These are phyloP conservation scores for Apiospora marii DNA, from an alignment of 2,329 filamentous ascomycete species.

Conservation along the genomic window DNA sequence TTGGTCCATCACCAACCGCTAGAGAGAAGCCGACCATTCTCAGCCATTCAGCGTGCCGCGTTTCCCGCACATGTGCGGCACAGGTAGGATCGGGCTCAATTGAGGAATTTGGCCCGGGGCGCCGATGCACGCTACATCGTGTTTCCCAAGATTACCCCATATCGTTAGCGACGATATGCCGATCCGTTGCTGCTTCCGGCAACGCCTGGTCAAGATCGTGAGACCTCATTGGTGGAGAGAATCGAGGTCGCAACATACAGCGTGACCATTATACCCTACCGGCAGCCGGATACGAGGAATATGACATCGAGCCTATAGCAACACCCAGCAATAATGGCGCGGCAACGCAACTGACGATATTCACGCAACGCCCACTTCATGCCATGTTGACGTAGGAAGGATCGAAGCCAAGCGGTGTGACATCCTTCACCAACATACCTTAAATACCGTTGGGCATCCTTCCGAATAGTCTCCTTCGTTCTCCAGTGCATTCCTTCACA, in stretches of 20 bases:
- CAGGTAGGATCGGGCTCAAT: slow-evolving; percentile 12
- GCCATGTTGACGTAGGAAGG: slow-evolving; percentile 12
- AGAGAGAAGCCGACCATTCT: background rate
- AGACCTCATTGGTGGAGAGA: background rate
- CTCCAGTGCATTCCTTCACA: background rate
- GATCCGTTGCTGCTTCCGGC: slow-evolving; percentile 1
- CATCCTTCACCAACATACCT: slow-evolving; percentile 13
- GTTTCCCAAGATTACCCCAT: slow-evolving; percentile 4
- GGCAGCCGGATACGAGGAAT: background rate
- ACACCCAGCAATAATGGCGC: background rate
- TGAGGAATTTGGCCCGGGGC: background rate
- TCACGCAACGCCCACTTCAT: background rate
- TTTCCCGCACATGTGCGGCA: background rate
- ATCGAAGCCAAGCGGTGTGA: slow-evolving; percentile 2
- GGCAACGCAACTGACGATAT: slow-evolving; percentile 9
- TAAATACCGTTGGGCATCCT: slow-evolving; percentile 12
- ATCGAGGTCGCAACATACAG: background rate
- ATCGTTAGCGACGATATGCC: background rate
- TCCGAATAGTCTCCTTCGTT: background rate
- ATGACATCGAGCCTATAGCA: background rate
- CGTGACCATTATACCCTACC: slow-evolving; percentile 14
- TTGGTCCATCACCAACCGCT: background rate
- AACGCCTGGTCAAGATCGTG: background rate
- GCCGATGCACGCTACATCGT: slow-evolving; percentile 9
- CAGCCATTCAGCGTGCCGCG: background rate